phyloP scores from a whole-genome alignment of 2,329 filamentous ascomycete genomes.

The Ampelomyces quisqualis region DNA sequence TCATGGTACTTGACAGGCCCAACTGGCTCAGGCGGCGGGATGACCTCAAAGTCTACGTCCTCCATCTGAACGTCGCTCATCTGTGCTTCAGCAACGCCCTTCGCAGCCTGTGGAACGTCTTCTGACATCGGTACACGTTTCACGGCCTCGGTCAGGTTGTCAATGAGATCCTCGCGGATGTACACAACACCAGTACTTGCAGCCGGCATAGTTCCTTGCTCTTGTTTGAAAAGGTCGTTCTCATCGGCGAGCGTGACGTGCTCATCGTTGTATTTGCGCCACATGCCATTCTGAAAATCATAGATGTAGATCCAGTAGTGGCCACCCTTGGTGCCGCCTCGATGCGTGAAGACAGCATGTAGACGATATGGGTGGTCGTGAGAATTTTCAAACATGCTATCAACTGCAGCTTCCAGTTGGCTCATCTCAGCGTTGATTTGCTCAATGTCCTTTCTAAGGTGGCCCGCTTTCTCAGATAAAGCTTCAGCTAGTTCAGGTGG shows the following conservation, averaged over 20 bases:
- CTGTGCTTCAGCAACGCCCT: conserved; percentile 1
- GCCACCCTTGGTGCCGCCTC: conserved; percentile 63
- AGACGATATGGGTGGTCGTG: conserved; percentile 73
- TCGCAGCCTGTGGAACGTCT: not conserved
- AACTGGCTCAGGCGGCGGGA: not conserved
- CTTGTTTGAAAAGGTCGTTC: conserved; percentile 65
- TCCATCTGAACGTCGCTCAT: conserved; percentile 17
- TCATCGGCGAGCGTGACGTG: conserved; percentile 69
- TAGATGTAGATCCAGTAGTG: conserved; percentile 98
- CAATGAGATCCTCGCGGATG: conserved; percentile 66
- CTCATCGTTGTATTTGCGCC: conserved; percentile 94
- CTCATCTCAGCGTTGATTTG: conserved; percentile 45
- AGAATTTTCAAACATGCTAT: conserved; percentile 63
- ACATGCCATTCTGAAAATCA: conserved; percentile 77
- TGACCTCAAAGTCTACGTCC: conserved; percentile 11
- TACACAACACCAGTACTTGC: conserved; percentile 70
- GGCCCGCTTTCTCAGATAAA: conserved; percentile 23
- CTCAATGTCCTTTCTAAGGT: conserved; percentile 29
- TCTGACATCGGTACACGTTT: conserved; percentile 16
- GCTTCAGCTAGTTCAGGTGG: conserved; percentile 22
- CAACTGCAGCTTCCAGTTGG: conserved; percentile 52
- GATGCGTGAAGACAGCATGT: conserved; percentile 91
- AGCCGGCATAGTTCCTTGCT: conserved; percentile 56
- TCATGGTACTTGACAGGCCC: conserved; percentile 12
- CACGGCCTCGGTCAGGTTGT: conserved; percentile 60